A percentile compares a stretch with the other conserved stretches of the same genome.
Conservation (phyloP, 768 basidiomycete genomes). For the Amanita fuliginea region DNA sequence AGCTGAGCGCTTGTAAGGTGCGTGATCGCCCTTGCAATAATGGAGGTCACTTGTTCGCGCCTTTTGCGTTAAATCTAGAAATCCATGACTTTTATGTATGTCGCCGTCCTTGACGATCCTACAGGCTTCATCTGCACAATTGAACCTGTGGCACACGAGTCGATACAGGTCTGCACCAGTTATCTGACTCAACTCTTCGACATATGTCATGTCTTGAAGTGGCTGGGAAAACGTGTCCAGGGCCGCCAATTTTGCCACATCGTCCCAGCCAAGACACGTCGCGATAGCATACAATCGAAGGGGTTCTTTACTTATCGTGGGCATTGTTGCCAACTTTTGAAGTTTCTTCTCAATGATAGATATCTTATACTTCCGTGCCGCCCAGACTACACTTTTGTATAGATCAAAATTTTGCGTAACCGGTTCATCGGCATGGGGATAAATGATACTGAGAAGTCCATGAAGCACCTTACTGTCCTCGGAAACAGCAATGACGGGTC, state of each 20-base stretch:
- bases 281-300: not conserved
- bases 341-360: not conserved
- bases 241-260: not conserved
- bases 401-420: not conserved
- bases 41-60: no score
- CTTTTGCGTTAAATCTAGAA: not conserved
- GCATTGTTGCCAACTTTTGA: not conserved
- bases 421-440: not conserved
- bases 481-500: not conserved
- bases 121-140: constrained; percentile 2
- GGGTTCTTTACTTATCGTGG: not conserved
- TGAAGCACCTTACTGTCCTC: not conserved
- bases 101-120: not conserved
- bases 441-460: not conserved
- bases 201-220: not conserved
- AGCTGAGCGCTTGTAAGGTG: no score
- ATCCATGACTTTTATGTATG: not conserved
- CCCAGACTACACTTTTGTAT: not conserved
- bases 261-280: not conserved
- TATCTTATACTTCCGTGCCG: not conserved
- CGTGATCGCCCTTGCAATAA: no score
- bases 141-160: not conserved
- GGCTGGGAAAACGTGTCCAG: not conserved
- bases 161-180: not conserved
- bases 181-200: not conserved